Evolutionary conservation across 2,329 filamentous ascomycete genomes (phyloP).

Genomic region (Trichoderma endophyticum): DNA sequence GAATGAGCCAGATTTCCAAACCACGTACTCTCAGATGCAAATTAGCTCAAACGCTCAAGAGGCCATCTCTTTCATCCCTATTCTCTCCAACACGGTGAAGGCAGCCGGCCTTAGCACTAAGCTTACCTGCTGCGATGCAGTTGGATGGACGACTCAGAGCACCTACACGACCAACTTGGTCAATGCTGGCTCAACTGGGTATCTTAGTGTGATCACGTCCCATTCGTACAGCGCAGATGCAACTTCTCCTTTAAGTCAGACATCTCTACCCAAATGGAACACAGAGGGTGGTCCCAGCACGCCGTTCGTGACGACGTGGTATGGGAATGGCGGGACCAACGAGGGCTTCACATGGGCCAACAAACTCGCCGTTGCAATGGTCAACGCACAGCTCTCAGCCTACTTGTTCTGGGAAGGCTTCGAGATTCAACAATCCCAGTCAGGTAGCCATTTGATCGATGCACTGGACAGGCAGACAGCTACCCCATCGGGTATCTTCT

Average conservation of each 20-base stretch:
- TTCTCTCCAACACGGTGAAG: conserved; percentile 2
- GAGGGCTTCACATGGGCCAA: conserved; percentile 11
- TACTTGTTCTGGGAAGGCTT: conserved; percentile 7
- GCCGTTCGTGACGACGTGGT: conserved; percentile 1
- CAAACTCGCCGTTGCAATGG: conserved; percentile 5
- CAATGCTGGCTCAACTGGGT: conserved; percentile 1
- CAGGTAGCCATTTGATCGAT: conserved; percentile 1
- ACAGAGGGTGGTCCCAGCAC: conserved; percentile 3
- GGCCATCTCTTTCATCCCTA: conserved; percentile 5
- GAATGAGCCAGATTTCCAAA: conserved; percentile 3
- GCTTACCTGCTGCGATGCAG: conserved; percentile 6
- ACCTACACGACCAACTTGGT: conserved; percentile 8
- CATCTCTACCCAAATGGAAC: conserved; percentile 6
- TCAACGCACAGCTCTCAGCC: background rate
- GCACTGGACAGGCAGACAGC: conserved; percentile 2
- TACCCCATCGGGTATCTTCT: conserved; percentile 10
- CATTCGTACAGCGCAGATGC: conserved; percentile 7
- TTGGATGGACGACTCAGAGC: conserved; percentile 1
- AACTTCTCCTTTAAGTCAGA: background rate
- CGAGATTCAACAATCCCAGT: conserved; percentile 8
- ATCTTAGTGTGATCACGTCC: background rate
- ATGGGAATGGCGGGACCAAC: background rate
- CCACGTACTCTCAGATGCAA: conserved; percentile 6
- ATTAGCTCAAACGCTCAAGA: conserved; percentile 8
- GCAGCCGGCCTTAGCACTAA: background rate